phyloP scores from a whole-genome alignment of 371 early-diverging fungal genomes.

The Apophysomyces ossiformis region DNA sequence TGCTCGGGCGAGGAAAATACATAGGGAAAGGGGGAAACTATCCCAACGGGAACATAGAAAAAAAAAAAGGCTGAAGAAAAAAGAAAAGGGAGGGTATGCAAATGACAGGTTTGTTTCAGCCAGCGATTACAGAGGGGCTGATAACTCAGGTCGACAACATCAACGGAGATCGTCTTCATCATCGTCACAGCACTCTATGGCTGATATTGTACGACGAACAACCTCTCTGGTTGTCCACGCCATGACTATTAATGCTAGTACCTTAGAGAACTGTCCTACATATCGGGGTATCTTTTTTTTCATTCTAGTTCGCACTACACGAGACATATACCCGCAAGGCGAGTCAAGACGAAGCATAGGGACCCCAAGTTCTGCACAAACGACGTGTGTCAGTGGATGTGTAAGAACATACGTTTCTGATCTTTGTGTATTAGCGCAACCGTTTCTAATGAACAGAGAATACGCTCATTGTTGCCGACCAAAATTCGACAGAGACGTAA shows the following conservation, averaged over 20 bases:
- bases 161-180: too few species aligned
- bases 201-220: background rate
- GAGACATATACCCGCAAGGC: background rate
- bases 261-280: background rate
- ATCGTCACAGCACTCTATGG: background rate
- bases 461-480: background rate
- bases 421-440: background rate
- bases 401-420: background rate
- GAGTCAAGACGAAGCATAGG: background rate
- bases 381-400: background rate
- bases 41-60: too few species aligned
- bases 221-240: background rate
- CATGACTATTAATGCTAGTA: background rate
- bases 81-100: too few species aligned
- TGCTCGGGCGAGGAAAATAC: too few species aligned
- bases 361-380: background rate
- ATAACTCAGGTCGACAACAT: too few species aligned
- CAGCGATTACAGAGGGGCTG: too few species aligned
- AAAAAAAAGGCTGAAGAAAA: too few species aligned
- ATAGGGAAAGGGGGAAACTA: too few species aligned
- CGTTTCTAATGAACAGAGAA: background rate
- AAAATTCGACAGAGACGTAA: background rate
- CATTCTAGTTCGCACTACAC: background rate
- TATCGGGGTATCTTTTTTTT: background rate
- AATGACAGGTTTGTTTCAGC: too few species aligned